A percentile compares a stretch with the other conserved stretches of the same genome.
Conservation (phyloP, 1,284 basidiomycete species). For the Trichosporon asahii region DNA sequence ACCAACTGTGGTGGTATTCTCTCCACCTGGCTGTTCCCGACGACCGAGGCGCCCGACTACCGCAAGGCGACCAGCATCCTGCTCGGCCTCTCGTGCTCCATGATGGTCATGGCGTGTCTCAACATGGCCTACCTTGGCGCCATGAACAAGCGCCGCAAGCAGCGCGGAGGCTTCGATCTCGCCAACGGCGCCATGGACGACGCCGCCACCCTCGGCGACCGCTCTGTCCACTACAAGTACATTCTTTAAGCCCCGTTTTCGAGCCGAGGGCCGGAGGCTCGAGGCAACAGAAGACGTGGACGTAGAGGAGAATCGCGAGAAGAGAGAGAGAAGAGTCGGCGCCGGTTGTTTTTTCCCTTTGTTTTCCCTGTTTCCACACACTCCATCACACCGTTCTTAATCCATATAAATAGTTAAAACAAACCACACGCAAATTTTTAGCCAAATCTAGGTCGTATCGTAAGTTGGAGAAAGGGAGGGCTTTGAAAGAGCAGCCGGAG, state of each 20-base stretch:
- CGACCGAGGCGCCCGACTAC: conserved; percentile 55
- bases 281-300: not conserved
- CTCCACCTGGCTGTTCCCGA: conserved; percentile 57
- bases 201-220: conserved; percentile 12
- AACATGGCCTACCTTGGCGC: conserved; percentile 23
- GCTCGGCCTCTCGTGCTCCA: conserved; percentile 18
- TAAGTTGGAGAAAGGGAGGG: not conserved
- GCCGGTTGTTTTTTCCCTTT: not conserved
- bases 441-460: not conserved
- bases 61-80: conserved; percentile 45
- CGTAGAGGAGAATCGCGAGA: not conserved
- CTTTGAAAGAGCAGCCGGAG: not conserved
- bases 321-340: not conserved
- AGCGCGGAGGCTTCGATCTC: not conserved
- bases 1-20: conserved; percentile 61
- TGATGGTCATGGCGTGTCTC: conserved; percentile 20
- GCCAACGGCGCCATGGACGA: not conserved
- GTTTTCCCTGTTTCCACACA: not conserved
- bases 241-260: conserved; percentile 2
- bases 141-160: conserved; percentile 17
- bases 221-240: conserved; percentile 15
- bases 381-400: not conserved
- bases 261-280: not conserved
- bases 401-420: not conserved
- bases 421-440: not conserved